Evolutionary conservation across 2,329 filamentous ascomycete species (phyloP), one percentile per base, ranked within the genome.

Genomic region (Plectosphaerella cucumerina): DNA sequence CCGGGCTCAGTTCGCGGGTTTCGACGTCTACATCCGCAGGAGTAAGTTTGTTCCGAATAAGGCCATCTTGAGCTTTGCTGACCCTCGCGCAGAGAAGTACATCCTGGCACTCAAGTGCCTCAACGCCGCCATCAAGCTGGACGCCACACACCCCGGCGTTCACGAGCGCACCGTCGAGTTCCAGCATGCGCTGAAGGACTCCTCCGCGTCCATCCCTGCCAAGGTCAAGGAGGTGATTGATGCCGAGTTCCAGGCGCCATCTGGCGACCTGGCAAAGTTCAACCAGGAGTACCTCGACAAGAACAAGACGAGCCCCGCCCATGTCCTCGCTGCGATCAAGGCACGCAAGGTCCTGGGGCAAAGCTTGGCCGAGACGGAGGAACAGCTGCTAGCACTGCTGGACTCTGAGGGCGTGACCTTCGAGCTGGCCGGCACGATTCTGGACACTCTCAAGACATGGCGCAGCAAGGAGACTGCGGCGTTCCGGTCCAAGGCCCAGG

Each of bases 51-150:
- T 2, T 23, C 5, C 11, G 11, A n/a, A 8, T 12, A 21, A 22
- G 31, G 35, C 10, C 15, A 42, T 18, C 22, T 47, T 56, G 17
- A 57, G 53, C 53, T 6, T 50, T 56, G 56, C 69, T 64, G 70
- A 62, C 47, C 46, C 5, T 6, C 23, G 21, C 52, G 42, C 61
- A 93, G 92, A 84, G 65, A 97, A 97, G 74, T 90, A 89, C 62
- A 72, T 96, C 42, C 86, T 96, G 53, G 93, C 94, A 1, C 78
- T 97, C 53, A 89, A 90, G 62, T 96, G 90, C 68, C 80, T 99
- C 49, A 82, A 89, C 46, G 85, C 89, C 17, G 85, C 90, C 23
- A 73, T 83, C 50, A 75, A 78, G 3, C 75, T 97, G 33, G 85
- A 94, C 55, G 68, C 84, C 3, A 75, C 83, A 44, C 78, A 91